Evolutionary conservation across 2,329 filamentous ascomycete genomes (phyloP), one percentile per base, ranked within the genome.

Genomic region (Gaeumannomyces sp.): DNA sequence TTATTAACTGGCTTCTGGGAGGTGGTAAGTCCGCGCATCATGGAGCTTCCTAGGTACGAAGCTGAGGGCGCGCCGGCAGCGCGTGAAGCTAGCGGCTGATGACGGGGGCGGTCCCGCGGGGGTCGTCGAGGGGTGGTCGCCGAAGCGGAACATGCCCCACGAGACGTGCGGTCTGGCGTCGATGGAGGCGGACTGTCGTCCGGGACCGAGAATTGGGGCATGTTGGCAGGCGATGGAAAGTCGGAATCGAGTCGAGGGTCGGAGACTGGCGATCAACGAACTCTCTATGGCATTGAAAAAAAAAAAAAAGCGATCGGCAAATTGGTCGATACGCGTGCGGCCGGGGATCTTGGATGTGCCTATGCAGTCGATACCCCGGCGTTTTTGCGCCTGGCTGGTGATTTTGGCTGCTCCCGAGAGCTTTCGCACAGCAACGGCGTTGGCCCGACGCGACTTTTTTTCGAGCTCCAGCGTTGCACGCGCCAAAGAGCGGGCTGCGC

Each of bases 61-160:
- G 79, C 81, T 28, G 84, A 83, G 0, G 84, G 84, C 22, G 83
- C 83, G 65, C 85, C 85, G 22, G 79, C 77, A 1, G 84, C n/a
- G 83, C 1, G 83, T 85, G 73, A 85, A 85, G 59, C 82, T 84
- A 5, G 79, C 79, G 11, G 79, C 78, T 10, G 82, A 82, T 33
- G 83, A 83, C 0, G 80, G 80, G 13, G 83, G 81, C 31, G 79
- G 79, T 0, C 79, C 83, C 25, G 79, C 80, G 6, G 84, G 83
- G 2, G 83, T 85, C 2, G 81, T 85, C 53, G 83, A 81, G 8
- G 82, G 81, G 62, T 78, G 75, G 11, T 80, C 76, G 66, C 73
- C 78, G 56, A 78, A 77, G 53, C 73, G 74, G 57, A 78, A 80
- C 58, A 75, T 71, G 53, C 73, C 77, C 73, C 72, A 35, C 72